Percentiles rank a stretch among this genome's conserved stretches.
Conservation (phyloP, 2,329 filamentous ascomycete genomes). For the Phaeosphaeria sp. region DNA sequence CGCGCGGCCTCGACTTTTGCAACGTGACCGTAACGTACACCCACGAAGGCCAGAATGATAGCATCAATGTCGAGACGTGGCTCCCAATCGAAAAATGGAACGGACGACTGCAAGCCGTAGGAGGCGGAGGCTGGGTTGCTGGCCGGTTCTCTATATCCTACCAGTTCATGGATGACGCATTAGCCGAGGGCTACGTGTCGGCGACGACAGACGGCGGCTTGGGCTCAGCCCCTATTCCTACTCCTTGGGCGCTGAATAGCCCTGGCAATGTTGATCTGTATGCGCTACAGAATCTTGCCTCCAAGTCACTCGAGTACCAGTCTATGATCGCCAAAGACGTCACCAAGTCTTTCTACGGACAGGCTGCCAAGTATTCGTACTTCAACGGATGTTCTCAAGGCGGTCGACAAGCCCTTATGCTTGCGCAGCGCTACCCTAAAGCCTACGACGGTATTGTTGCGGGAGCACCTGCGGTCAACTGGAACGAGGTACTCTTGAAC, state of each 20-base stretch:
- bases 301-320: conserved; percentile 19
- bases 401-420: conserved; percentile 38
- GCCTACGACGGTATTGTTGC: conserved; percentile 40
- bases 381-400: conserved; percentile 45
- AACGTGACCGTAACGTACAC: conserved; percentile 28
- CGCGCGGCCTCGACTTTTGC: conserved; percentile 29
- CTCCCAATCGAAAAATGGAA: conserved; percentile 12
- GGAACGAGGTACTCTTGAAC: not conserved
- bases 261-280: conserved; percentile 34
- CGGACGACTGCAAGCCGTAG: conserved; percentile 16
- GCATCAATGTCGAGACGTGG: conserved; percentile 17
- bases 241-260: conserved; percentile 32
- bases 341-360: conserved; percentile 29
- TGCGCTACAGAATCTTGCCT: not conserved
- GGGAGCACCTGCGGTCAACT: conserved; percentile 28
- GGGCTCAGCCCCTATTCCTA: too few relatives aligned
- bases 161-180: not conserved
- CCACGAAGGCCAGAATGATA: conserved; percentile 18
- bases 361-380: conserved; percentile 38
- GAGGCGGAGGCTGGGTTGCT: not conserved
- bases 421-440: conserved; percentile 39
- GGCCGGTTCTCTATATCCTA: too few relatives aligned
- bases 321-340: conserved; percentile 23
- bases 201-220: not conserved
- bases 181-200: not conserved